Evolutionary conservation across 2,329 filamentous ascomycete species (phyloP).

Genomic region (Trichoderma semiorbis): DNA sequence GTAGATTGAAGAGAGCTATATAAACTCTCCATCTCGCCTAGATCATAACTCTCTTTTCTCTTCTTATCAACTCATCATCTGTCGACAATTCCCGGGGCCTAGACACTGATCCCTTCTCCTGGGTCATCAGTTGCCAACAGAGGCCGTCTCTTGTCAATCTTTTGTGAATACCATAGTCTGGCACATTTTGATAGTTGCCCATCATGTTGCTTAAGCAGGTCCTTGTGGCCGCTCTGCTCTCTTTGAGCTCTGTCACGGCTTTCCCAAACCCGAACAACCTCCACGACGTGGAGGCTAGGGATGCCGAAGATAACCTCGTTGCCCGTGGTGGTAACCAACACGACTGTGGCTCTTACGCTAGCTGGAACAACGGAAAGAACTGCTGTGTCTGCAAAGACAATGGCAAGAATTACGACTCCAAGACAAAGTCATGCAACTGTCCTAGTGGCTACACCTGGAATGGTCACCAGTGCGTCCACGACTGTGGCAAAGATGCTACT

Average conservation of each 20-base stretch:
- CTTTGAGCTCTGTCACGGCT: constrained; percentile 17
- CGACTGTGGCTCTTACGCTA: constrained; percentile 16
- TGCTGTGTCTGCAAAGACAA: constrained; percentile 19
- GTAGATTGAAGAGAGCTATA: not conserved
- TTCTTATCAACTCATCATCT: not conserved
- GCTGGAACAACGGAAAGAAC: constrained; percentile 11
- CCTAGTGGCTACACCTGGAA: constrained; percentile 11
- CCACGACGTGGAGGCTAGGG: constrained; percentile 14
- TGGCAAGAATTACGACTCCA: constrained; percentile 15
- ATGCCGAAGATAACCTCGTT: constrained; percentile 4
- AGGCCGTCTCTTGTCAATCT: not conserved
- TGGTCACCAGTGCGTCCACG: constrained; percentile 1
- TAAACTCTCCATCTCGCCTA: constrained; percentile 1
- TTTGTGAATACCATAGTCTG: not conserved
- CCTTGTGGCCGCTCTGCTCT: constrained; percentile 10
- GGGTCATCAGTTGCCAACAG: not conserved
- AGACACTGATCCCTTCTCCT: not conserved
- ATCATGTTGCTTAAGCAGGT: constrained; percentile 17
- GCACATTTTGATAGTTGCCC: not conserved
- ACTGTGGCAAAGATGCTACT: constrained; percentile 18
- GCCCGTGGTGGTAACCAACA: not conserved
- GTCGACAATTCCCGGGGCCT: not conserved
- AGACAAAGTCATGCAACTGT: constrained; percentile 15
- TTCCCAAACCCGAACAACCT: constrained; percentile 11
- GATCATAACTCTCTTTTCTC: not conserved